Conservation (phyloP, 169 alveolate species). For the Plasmodium knowlesi region DNA sequence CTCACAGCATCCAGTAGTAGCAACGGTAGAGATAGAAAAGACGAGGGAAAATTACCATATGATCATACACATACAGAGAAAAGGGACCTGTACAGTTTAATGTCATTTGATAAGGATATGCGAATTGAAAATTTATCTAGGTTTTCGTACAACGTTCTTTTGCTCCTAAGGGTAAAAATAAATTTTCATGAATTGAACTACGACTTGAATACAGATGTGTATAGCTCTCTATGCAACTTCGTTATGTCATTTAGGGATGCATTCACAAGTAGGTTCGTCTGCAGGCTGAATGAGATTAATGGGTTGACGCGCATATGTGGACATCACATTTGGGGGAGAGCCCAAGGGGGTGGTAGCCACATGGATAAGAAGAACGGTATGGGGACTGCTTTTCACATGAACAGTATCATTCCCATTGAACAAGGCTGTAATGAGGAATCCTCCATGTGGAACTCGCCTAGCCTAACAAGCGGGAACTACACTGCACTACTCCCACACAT, state of each 20-base stretch:
- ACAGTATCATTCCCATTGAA: not conserved
- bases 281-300: constrained; percentile 9
- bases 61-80: not conserved
- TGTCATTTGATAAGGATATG: constrained; percentile 6
- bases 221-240: constrained; percentile 18
- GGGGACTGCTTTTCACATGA: not conserved
- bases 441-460: not conserved
- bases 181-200: constrained; percentile 41
- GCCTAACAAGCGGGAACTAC: not conserved
- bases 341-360: not conserved
- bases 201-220: constrained; percentile 2
- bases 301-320: constrained; percentile 13
- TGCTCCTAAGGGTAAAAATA: constrained; percentile 7
- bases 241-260: constrained; percentile 25
- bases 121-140: constrained; percentile 10
- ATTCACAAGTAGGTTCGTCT: not conserved
- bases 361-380: not conserved
- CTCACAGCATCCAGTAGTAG: not conserved
- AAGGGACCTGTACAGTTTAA: constrained; percentile 1
- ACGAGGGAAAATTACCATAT: not conserved
- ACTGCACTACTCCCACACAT: not conserved
- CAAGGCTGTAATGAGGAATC: not conserved
- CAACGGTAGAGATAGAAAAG: not conserved
- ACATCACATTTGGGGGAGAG: not conserved
- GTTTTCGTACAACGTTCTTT: constrained; percentile 34